These are phyloP conservation scores for Colletotrichum agaves DNA, from an alignment of 2,329 filamentous ascomycete genomes.

Conservation along the genomic window DNA sequence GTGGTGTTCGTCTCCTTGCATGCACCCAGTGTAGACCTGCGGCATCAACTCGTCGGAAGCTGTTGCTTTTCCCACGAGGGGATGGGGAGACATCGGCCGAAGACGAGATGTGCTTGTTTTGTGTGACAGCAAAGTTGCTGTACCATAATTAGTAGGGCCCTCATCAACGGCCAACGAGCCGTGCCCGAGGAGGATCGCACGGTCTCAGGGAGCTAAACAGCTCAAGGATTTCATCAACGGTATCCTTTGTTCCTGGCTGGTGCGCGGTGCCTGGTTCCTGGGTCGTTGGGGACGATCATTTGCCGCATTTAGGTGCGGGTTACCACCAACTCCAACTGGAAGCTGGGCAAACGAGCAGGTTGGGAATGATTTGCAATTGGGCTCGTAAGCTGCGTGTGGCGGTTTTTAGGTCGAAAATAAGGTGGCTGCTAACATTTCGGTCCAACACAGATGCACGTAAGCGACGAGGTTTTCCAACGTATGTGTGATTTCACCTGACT, in stretches of 20 bases:
- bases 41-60: conserved; percentile 2
- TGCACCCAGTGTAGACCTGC: neutral
- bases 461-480: neutral
- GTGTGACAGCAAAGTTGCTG: neutral
- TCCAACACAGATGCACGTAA: neutral
- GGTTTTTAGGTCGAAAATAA: conserved; percentile 18
- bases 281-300: conserved; percentile 23
- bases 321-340: neutral
- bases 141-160: too few relatives aligned
- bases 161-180: conserved; percentile 13
- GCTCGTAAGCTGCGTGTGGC: neutral
- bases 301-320: conserved; percentile 10
- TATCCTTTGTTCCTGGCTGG: neutral
- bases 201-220: conserved; percentile 15
- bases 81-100: neutral
- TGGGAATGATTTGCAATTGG: neutral
- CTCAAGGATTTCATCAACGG: conserved; percentile 12
- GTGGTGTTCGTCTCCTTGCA: conserved; percentile 9
- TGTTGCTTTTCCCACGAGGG: neutral
- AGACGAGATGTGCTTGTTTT: conserved; percentile 7
- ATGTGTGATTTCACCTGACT: neutral
- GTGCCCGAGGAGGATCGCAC: conserved; percentile 2
- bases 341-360: neutral
- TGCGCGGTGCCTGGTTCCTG: conserved; percentile 21
- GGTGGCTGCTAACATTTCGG: conserved; percentile 5